Evolutionary conservation across 2,329 filamentous ascomycete species (phyloP).

Genomic region (Tricladium varicosporioides): DNA sequence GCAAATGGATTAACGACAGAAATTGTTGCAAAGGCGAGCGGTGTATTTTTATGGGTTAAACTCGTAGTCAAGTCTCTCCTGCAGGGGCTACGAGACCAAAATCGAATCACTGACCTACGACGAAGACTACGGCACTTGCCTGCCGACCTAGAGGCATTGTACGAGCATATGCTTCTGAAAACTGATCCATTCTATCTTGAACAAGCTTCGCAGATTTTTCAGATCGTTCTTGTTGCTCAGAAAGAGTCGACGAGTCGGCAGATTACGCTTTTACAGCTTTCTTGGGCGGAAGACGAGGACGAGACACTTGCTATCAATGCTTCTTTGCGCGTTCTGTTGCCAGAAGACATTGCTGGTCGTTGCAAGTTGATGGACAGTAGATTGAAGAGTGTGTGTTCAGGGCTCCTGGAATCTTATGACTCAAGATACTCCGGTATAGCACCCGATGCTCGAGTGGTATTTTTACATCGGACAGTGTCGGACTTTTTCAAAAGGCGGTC

Average conservation of each 20-base stretch:
- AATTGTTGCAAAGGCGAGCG: conserved; percentile 17
- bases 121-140: conserved; percentile 9
- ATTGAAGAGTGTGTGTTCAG: conserved; percentile 9
- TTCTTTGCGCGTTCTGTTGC: background rate
- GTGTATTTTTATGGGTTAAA: conserved; percentile 28
- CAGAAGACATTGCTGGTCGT: background rate
- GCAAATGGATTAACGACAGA: conserved; percentile 3
- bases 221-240: conserved; percentile 4
- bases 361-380: conserved; percentile 8
- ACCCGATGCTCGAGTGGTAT: conserved; percentile 8
- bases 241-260: conserved; percentile 1
- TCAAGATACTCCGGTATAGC: conserved; percentile 2
- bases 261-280: conserved; percentile 6
- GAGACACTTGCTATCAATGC: conserved; percentile 1
- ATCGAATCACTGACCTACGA: conserved; percentile 14
- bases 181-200: conserved; percentile 5
- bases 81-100: conserved; percentile 9
- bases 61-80: conserved; percentile 21
- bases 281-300: conserved; percentile 7
- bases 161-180: conserved; percentile 8
- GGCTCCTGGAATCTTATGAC: conserved; percentile 4
- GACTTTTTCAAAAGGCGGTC: conserved; percentile 6
- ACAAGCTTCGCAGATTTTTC: conserved; percentile 10
- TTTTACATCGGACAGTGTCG: conserved; percentile 6
- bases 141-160: conserved; percentile 13